These are phyloP conservation scores for Papiliotrema terrestris DNA, from an alignment of 1,284 basidiomycete genomes.

Conservation along the genomic window DNA sequence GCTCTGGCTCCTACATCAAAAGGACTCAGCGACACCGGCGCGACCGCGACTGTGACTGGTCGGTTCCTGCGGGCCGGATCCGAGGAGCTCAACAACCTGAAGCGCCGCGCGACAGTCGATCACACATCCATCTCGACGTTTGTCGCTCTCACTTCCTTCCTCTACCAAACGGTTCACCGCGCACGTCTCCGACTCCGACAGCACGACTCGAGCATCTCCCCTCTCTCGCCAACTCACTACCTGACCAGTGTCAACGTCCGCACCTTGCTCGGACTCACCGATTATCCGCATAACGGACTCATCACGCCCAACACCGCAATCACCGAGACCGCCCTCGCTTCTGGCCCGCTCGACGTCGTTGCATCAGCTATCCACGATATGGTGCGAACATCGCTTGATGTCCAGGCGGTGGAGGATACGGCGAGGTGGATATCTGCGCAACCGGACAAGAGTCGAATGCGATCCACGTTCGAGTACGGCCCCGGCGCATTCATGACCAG, in stretches of 20 bases:
- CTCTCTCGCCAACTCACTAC: constrained; percentile 28
- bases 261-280: constrained; percentile 8
- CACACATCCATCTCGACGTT: constrained; percentile 11
- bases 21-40: no score
- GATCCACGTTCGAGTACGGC: constrained; percentile 6
- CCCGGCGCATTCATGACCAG: constrained; percentile 15
- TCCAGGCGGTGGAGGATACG: constrained; percentile 14
- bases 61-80: constrained; percentile 14
- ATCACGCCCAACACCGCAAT: constrained; percentile 16
- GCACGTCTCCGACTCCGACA: constrained; percentile 8
- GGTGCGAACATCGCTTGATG: constrained; percentile 8
- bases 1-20: no score
- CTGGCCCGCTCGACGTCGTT: constrained; percentile 23
- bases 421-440: constrained; percentile 27
- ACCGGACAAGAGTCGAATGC: constrained; percentile 15
- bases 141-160: constrained; percentile 10
- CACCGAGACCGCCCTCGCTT: constrained; percentile 14
- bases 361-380: constrained; percentile 26
- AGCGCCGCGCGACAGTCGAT: constrained; percentile 33
- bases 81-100: constrained; percentile 45
- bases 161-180: constrained; percentile 11
- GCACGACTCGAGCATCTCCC: constrained; percentile 9
- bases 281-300: constrained; percentile 34
- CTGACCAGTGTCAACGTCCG: constrained; percentile 24
- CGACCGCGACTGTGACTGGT: constrained; percentile 1